phyloP scores from a whole-genome alignment of 495 filamentous ascomycete genomes.

The Darksidea phi region DNA sequence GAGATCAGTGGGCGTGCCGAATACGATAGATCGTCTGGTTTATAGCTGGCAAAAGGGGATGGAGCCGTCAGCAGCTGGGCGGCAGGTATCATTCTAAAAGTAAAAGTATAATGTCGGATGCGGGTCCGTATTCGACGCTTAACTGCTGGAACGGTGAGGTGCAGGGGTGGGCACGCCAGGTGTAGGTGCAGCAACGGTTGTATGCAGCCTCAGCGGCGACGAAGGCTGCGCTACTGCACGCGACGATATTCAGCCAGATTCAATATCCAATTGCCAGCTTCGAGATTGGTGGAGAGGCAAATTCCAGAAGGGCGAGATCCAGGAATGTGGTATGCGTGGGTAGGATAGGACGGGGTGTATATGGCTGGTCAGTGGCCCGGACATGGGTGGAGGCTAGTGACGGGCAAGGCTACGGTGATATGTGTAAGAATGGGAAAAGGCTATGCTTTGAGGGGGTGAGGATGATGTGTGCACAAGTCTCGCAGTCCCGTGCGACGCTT shows the following conservation, averaged over 20 bases:
- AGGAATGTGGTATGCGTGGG: conserved; percentile 19
- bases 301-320: conserved; percentile 5
- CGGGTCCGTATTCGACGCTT: conserved; percentile 25
- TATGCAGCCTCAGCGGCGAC: conserved; percentile 25
- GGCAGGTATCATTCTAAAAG: conserved; percentile 26
- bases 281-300: background rate
- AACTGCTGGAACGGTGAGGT: conserved; percentile 5
- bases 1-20: conserved; percentile 21
- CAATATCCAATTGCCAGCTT: conserved; percentile 15
- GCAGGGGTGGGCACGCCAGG: conserved; percentile 5
- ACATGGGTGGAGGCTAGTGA: conserved; percentile 1
- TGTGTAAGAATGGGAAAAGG: conserved; percentile 8
- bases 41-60: conserved; percentile 15
- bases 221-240: conserved; percentile 27
- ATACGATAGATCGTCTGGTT: conserved; percentile 20
- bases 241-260: conserved; percentile 23
- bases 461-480: background rate
- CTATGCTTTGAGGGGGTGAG: too few species aligned
- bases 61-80: conserved; percentile 28
- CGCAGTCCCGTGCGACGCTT: background rate
- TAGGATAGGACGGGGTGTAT: conserved; percentile 20
- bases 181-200: conserved; percentile 11
- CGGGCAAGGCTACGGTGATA: conserved; percentile 11
- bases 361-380: conserved; percentile 21
- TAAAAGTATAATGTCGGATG: conserved; percentile 4